phyloP scores from a whole-genome alignment of 352 stramenopile species.

The Aphanomyces cochlioides region DNA sequence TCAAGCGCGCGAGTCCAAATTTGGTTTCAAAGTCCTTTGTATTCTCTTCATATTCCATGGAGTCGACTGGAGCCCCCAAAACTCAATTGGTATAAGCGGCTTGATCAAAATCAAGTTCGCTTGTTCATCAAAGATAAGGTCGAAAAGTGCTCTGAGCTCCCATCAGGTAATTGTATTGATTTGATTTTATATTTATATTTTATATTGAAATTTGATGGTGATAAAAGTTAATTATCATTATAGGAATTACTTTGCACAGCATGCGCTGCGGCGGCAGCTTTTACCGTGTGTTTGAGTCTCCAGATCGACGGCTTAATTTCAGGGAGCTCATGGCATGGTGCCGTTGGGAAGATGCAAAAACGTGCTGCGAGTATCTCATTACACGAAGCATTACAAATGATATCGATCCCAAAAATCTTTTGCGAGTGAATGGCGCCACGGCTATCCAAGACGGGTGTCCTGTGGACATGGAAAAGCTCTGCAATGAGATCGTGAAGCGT shows the following conservation, averaged over 20 bases:
- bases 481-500: not conserved
- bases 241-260: slow-evolving; percentile 3
- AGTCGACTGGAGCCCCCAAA: not conserved
- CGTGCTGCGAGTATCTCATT: not conserved
- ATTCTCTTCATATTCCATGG: not conserved
- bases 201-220: not conserved
- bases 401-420: not conserved
- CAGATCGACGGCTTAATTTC: not conserved
- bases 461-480: not conserved
- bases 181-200: slow-evolving; percentile 10
- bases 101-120: slow-evolving; percentile 16
- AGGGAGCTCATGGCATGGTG: slow-evolving; percentile 1
- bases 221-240: not conserved
- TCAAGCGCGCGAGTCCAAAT: slow-evolving; percentile 3
- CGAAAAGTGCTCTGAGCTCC: slow-evolving; percentile 2
- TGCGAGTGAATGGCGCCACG: not conserved
- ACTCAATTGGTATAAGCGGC: not conserved
- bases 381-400: slow-evolving; percentile 4
- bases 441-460: not conserved
- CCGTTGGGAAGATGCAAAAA: not conserved
- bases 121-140: slow-evolving; percentile 6
- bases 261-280: not conserved
- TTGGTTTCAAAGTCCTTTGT: not conserved
- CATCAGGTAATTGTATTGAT: slow-evolving; percentile 4
- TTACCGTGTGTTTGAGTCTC: not conserved